Base-by-base conservation (phyloP, 2,329 filamentous ascomycete genomes). In the Fusarium chaquense region DNA sequence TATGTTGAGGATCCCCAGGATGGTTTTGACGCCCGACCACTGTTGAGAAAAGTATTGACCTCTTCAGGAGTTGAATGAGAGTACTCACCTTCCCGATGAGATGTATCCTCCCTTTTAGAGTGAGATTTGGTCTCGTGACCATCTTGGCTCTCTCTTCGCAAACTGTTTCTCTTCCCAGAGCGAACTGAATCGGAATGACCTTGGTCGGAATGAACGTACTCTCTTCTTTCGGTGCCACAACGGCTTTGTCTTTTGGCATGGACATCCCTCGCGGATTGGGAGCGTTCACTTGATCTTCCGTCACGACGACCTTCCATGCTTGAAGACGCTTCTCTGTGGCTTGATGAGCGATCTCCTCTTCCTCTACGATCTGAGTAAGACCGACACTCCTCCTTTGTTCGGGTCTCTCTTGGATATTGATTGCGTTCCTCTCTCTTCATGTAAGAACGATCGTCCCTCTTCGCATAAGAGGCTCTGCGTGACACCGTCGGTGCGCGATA, bases 1-100 rank as follows among this genome's bases (percentile, higher is more conserved):
- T 73, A 72, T 1, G 67, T 75, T 26, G 58, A 57, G 5, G 35
- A 20, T 22, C 32, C 46, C 22, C 40, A 43, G 18, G 18, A 28
- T 11, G 43, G 10, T 33, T 30, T 38, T 26, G 45, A 32, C 24
- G 51, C 54, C 51, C 40, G 58, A 2, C 50, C 28, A 12, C 51
- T 41, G 22, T 67, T 58, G 35, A 47, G 18, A 12, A 12, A 50
- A 15, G 50, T 54, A 32, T 61, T 56, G n/a, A 35, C 36, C 18
- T 60, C 64, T 26, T 54, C 46, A 35, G 41, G 65, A 7, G 50
- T 58, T 30, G 41, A 20, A 22, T 24, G 43, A 44, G 50, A 41
- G 30, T 22, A 36, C 15, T 63, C 33, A 46, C 18, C 32, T 16
- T 49, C 36, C 33, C 20, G 35, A 11, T 30, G 54, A 40, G 46